Evolutionary conservation across 495 filamentous ascomycete genomes (phyloP).

Genomic region (Podospora tetraspora): DNA sequence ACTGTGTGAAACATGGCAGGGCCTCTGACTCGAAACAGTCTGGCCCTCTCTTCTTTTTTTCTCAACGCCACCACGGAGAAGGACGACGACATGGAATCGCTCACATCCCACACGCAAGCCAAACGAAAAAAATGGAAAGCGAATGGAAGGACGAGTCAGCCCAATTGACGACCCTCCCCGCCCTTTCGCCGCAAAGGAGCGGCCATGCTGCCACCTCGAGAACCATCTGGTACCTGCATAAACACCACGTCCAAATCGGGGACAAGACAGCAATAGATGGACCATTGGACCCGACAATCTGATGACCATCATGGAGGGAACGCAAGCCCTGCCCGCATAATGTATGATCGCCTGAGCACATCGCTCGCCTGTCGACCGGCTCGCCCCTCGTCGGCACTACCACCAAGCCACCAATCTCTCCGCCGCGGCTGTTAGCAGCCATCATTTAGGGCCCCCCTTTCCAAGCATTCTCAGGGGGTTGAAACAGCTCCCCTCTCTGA

Average conservation of each 20-base stretch:
- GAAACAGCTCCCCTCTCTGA: not conserved
- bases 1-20: not conserved
- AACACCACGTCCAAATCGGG: not conserved
- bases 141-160: not conserved
- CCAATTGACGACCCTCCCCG: not conserved
- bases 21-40: not conserved
- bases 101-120: not conserved
- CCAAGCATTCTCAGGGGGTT: not conserved
- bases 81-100: not conserved
- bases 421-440: not conserved
- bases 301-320: not conserved
- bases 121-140: not conserved
- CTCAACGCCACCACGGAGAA: not conserved
- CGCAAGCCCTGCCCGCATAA: not conserved
- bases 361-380: not conserved
- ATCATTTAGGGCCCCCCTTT: not conserved
- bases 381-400: not conserved
- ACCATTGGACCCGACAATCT: not conserved
- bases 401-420: not conserved
- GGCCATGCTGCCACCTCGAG: not conserved
- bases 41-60: not conserved
- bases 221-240: not conserved
- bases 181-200: not conserved
- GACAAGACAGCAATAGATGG: not conserved
- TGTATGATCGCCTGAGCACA: not conserved